Evolutionary conservation across 768 basidiomycete species (phyloP).

Genomic region (Termitomyces sp.): DNA sequence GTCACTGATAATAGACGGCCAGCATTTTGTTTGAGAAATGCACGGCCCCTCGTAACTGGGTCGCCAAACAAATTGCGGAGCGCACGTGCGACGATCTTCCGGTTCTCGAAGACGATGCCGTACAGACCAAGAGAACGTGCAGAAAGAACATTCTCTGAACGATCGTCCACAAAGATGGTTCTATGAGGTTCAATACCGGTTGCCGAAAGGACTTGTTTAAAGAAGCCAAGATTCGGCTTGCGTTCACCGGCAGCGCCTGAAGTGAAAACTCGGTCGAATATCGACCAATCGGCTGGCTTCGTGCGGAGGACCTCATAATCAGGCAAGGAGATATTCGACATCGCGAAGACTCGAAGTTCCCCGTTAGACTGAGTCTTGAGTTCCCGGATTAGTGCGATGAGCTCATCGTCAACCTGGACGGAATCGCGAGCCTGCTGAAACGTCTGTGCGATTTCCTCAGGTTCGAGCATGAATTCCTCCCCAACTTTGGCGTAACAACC

Average conservation of each 20-base stretch:
- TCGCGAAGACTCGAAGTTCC: constrained; percentile 40
- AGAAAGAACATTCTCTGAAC: constrained; percentile 51
- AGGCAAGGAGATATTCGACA: constrained; percentile 55
- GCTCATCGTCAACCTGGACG: constrained; percentile 35
- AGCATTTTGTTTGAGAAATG: constrained; percentile 36
- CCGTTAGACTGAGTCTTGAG: constrained; percentile 32
- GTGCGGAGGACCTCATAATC: constrained; percentile 42
- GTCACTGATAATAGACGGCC: constrained; percentile 40
- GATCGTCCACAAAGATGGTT: constrained; percentile 57
- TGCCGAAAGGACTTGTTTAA: constrained; percentile 39
- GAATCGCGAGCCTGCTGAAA: constrained; percentile 45
- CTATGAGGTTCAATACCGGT: constrained; percentile 38
- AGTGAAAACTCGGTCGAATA: constrained; percentile 47
- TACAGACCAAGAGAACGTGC: constrained; percentile 52
- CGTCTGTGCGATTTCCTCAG: constrained; percentile 35
- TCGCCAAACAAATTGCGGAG: constrained; percentile 44
- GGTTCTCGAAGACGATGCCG: constrained; percentile 46
- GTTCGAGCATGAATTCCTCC: constrained; percentile 30
- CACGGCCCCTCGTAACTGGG: constrained; percentile 36
- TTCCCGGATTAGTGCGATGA: constrained; percentile 41
- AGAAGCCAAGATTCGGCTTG: constrained; percentile 52
- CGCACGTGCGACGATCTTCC: constrained; percentile 33
- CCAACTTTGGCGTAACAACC: constrained; percentile 39
- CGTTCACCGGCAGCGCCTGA: constrained; percentile 48
- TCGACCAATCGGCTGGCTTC: constrained; percentile 42